A percentile compares a stretch with the other conserved stretches of the same genome.
phyloP scores from a whole-genome alignment of 129 eudicot species.

The Centella asiatica region DNA sequence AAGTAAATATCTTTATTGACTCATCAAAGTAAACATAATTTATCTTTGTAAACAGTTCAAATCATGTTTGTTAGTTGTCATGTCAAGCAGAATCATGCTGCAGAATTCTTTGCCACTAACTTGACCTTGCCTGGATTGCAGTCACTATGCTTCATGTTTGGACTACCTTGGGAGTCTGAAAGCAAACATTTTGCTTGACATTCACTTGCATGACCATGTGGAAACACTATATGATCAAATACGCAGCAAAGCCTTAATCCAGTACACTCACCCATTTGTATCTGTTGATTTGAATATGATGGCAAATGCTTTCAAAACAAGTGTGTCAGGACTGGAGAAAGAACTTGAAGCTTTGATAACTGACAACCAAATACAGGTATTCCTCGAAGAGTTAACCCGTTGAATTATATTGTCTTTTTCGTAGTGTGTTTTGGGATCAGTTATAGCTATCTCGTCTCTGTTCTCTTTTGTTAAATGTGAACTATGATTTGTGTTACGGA shows the following conservation, averaged over 20 bases:
- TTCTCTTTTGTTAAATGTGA: no score
- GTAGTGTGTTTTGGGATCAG: no score
- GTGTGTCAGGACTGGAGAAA: conserved; percentile 59
- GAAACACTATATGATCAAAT: conserved; percentile 77
- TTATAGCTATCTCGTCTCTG: no score
- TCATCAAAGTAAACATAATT: background rate
- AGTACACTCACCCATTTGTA: conserved; percentile 83
- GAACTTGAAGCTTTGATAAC: conserved; percentile 88
- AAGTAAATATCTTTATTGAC: no score
- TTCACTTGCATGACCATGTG: conserved; percentile 93
- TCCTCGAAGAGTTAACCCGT: background rate
- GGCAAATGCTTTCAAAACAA: conserved; percentile 92
- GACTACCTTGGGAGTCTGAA: conserved; percentile 84
- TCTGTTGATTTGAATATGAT: conserved; percentile 92
- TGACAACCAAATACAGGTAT: conserved; percentile 84
- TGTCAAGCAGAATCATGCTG: background rate
- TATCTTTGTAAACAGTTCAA: background rate
- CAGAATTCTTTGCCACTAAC: background rate
- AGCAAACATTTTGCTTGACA: conserved; percentile 77
- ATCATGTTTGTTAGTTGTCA: background rate
- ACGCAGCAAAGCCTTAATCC: conserved; percentile 91
- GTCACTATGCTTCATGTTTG: conserved; percentile 91
- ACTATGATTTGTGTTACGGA: no score
- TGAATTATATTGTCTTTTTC: no score
- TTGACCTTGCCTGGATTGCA: conserved; percentile 21